phyloP scores from a whole-genome alignment of 495 filamentous ascomycete species.

The Neurospora sp. region DNA sequence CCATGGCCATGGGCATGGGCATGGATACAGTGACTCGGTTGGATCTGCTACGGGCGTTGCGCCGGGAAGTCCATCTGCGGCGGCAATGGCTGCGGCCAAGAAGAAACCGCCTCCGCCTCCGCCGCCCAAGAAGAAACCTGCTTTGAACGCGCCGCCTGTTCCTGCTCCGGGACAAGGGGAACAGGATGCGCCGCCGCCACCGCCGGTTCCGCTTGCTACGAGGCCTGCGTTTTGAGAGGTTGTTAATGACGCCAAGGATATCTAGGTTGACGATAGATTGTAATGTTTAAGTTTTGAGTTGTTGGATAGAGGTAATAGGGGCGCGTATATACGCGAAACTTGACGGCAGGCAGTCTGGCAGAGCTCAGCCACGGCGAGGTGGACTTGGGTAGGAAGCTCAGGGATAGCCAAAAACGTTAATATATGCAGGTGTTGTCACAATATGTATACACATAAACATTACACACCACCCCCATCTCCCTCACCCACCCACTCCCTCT shows the following conservation, averaged over 20 bases:
- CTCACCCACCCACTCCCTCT: background rate
- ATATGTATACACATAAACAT: background rate
- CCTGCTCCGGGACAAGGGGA: background rate
- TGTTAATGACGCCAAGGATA: background rate
- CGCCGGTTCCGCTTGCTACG: constrained; percentile 39
- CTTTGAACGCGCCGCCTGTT: background rate
- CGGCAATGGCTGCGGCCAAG: constrained; percentile 24
- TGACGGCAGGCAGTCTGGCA: background rate
- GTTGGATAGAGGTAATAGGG: background rate
- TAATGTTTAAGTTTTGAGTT: background rate
- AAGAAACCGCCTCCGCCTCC: constrained; percentile 64
- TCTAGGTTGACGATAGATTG: background rate
- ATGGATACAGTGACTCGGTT: background rate
- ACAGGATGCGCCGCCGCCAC: constrained; percentile 23
- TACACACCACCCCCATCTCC: background rate
- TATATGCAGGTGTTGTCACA: background rate
- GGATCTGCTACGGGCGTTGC: background rate
- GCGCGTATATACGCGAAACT: background rate
- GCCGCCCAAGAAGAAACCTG: constrained; percentile 37
- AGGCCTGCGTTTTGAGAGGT: constrained; percentile 25
- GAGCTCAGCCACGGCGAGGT: no score
- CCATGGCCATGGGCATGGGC: background rate
- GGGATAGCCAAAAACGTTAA: background rate
- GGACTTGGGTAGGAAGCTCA: background rate
- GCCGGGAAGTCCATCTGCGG: constrained; percentile 1